These are phyloP conservation scores for Mycena venus DNA, from an alignment of 768 basidiomycete genomes.

Conservation along the genomic window DNA sequence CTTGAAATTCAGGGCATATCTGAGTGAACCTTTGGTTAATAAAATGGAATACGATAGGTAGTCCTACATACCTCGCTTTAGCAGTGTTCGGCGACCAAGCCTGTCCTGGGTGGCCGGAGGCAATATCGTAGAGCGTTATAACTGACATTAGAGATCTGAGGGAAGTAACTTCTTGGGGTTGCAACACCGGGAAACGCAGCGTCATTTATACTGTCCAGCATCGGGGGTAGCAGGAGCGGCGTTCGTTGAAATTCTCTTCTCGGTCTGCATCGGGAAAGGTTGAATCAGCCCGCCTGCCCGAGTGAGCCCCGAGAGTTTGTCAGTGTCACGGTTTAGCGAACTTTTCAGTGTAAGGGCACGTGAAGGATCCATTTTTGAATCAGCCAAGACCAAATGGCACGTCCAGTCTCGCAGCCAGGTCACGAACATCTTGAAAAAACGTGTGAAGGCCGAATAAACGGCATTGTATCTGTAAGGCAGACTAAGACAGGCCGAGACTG, in stretches of 20 bases:
- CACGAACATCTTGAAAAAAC: not conserved
- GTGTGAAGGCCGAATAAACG: no score
- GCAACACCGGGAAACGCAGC: not conserved
- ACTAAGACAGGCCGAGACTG: no score
- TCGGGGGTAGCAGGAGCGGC: not conserved
- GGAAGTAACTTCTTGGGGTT: not conserved
- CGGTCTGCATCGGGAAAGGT: not conserved
- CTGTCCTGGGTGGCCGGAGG: slow-evolving; percentile 39
- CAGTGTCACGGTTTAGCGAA: not conserved
- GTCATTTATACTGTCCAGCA: not conserved
- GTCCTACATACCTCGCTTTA: slow-evolving; percentile 43
- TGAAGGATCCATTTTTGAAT: not conserved
- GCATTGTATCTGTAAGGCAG: no score
- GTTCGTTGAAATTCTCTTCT: not conserved
- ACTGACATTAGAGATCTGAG: no score
- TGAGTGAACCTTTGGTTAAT: slow-evolving; percentile 14
- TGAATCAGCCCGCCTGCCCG: not conserved
- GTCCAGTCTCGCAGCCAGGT: not conserved
- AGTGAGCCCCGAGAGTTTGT: not conserved
- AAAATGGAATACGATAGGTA: no score
- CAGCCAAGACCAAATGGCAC: not conserved
- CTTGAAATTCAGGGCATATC: slow-evolving; percentile 53
- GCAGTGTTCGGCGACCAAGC: slow-evolving; percentile 52
- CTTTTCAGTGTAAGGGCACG: no score
- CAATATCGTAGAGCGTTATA: slow-evolving; percentile 57